Evolutionary conservation across 768 basidiomycete genomes (phyloP), one percentile per base, ranked within the genome.

Genomic region (Boletus tylopilopsis): DNA sequence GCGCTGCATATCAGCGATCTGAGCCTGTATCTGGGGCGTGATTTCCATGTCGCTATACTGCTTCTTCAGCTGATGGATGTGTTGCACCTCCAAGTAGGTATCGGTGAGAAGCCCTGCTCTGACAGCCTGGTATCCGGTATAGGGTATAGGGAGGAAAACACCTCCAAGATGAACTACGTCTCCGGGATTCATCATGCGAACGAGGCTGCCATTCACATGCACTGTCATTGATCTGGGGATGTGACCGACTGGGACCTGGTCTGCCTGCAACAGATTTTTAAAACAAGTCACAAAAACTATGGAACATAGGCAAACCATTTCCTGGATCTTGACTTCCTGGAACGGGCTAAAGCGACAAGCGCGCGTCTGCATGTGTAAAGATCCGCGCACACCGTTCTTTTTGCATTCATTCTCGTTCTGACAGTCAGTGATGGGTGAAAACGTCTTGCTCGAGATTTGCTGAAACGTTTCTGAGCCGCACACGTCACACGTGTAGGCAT

Each of bases 401-500:
- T 80, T 78, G 69, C 96, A 99, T 58, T 87, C 85, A 18, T 82
- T 78, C 54, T 82, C 80, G 49, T 94, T 95, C 64, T 87, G 82
- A 65, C 96, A 99, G 62, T 95, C 89, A 22, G 78, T 69, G 40
- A 97, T 84, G 0, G 96, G 96, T 0, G 84, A 80, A 66, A 98
- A 97, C 11, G 90, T 85, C 67, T 93, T 94, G 63, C 84, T 82
- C 10, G 87, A 85, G 50, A 99, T 94, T 62, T 98, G 94, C 68
- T 98, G 94, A 76, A 99, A 99, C 24, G 94, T 95, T 68, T 99
- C 96, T 36, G 93, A 91, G 38, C 96, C 96, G 66, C 96, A 99
- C 51, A 92, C 85, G 64, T 98, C 96, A 71, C 96, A 98, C 0
- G 93, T 94, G 69, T 98, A 99, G 25, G 95, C 96, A 69, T 95